Evolutionary conservation across 352 stramenopile species (phyloP).

Genomic region (Blastocystis hominis): DNA sequence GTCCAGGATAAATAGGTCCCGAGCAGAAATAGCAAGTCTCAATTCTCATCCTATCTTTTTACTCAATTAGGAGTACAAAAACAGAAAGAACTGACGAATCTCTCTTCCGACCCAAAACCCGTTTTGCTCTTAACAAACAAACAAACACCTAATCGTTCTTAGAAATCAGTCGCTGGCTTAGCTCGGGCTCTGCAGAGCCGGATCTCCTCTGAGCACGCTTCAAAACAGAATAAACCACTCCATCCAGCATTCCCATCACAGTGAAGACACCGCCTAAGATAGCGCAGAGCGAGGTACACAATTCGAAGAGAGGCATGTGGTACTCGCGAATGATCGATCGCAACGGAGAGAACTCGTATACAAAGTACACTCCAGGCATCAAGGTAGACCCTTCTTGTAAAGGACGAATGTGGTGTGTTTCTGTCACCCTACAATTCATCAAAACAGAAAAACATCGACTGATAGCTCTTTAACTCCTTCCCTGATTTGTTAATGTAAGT

Average conservation of each 20-base stretch:
- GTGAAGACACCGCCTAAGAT: conserved; percentile 56
- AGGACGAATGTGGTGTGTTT: conserved; percentile 43
- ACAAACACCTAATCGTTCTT: neutral
- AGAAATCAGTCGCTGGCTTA: conserved; percentile 1
- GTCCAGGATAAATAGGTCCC: conserved; percentile 80
- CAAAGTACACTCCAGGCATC: conserved; percentile 77
- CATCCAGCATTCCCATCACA: conserved; percentile 38
- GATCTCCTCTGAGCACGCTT: neutral
- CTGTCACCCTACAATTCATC: conserved; percentile 7
- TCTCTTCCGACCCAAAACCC: neutral
- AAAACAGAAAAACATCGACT: neutral
- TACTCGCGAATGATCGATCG: conserved; percentile 2
- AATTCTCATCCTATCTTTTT: conserved; percentile 15
- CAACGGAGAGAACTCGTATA: conserved; percentile 78
- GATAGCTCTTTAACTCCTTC: conserved; percentile 35
- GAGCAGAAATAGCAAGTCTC: conserved; percentile 50
- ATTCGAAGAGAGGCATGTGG: conserved; percentile 27
- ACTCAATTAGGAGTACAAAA: neutral
- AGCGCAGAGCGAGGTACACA: conserved; percentile 44
- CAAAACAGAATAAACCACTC: neutral
- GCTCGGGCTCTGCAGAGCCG: conserved; percentile 1
- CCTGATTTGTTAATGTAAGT: conserved; percentile 62
- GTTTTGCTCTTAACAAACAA: conserved; percentile 15
- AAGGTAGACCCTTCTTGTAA: conserved; percentile 32
- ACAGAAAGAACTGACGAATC: neutral